Evolutionary conservation across 768 basidiomycete species (phyloP), one percentile per base, ranked within the genome.

Genomic region (Panellus pusillus): DNA sequence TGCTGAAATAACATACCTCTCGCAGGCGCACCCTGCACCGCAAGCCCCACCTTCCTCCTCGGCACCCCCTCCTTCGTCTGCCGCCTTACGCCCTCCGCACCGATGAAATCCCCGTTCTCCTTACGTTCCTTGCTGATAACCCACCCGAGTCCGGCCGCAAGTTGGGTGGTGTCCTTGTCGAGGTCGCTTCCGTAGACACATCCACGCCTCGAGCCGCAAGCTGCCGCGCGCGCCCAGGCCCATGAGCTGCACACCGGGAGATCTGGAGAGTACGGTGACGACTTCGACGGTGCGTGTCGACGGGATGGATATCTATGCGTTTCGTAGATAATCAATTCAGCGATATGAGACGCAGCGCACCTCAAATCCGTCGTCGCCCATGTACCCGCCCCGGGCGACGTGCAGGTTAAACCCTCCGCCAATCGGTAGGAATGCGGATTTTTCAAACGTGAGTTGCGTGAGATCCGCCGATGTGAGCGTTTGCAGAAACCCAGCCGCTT

Each of bases 111-210:
- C n/a, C n/a, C n/a, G 4, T 48, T 72, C 51, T 87, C 84, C 47
- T 85, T 79, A 27, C 96, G 75, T 20, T 92, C 88, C 70, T 98
- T 98, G 9, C 89, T 89, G 44, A 99, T 93, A 20, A 98, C 84
- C 97, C 96, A 98, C 0, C 80, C 79, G 42, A 99, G 74, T 9
- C 89, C 95, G 3, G 93, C 97, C 71, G 98, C 96, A 3, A 97
- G 83, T 0, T 93, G 92, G 1, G 83, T 84, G 2, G 87, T 91
- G 41, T 75, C 74, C 70, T 98, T 95, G 67, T 95, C 89, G 14
- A 98, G 74, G 63, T 98, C 96, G 61, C 92, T 86, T 0, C 97
- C 97, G 65, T 98, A 99, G 75, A 69, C 96, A 98, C 84, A 98
- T 87, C 11, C 96, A 95, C 0, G 96, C 96, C 71, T 98, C 97